Percentiles rank a stretch among this genome's conserved stretches.
phyloP scores from a whole-genome alignment of 2,329 filamentous ascomycete species.

The Neofusicoccum sp. region DNA sequence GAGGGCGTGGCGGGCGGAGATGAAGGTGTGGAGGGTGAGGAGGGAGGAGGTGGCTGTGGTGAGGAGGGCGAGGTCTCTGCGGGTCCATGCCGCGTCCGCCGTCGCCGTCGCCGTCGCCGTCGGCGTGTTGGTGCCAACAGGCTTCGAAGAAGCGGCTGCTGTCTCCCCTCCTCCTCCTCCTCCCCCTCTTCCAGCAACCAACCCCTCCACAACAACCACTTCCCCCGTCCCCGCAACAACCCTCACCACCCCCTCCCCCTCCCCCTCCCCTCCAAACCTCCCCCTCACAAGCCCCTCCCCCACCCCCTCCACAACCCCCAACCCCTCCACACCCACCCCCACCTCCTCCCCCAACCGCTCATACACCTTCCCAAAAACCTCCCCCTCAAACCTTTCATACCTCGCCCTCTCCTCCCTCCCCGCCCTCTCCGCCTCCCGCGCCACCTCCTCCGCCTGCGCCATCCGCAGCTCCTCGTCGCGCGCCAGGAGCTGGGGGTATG shows the following conservation, averaged over 20 bases:
- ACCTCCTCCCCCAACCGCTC: conserved; percentile 54
- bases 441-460: conserved; percentile 39
- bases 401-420: conserved; percentile 52
- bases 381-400: conserved; percentile 52
- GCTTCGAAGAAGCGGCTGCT: background rate
- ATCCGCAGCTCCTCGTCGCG: conserved; percentile 60
- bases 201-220: conserved; percentile 25
- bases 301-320: conserved; percentile 26
- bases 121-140: background rate
- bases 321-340: conserved; percentile 50
- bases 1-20: conserved; percentile 54
- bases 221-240: conserved; percentile 45
- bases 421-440: conserved; percentile 33
- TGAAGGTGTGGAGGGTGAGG: conserved; percentile 46
- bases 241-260: background rate
- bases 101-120: background rate
- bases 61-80: background rate
- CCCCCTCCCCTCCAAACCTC: background rate
- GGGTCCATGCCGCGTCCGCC: background rate
- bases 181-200: conserved; percentile 15
- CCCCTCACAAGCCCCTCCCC: background rate
- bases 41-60: conserved; percentile 25
- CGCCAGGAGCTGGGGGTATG: conserved; percentile 59
- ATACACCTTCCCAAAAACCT: conserved; percentile 56
- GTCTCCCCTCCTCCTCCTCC: background rate